Evolutionary conservation across 345 rosid genomes (phyloP).

Genomic region (Linum trigynum): DNA sequence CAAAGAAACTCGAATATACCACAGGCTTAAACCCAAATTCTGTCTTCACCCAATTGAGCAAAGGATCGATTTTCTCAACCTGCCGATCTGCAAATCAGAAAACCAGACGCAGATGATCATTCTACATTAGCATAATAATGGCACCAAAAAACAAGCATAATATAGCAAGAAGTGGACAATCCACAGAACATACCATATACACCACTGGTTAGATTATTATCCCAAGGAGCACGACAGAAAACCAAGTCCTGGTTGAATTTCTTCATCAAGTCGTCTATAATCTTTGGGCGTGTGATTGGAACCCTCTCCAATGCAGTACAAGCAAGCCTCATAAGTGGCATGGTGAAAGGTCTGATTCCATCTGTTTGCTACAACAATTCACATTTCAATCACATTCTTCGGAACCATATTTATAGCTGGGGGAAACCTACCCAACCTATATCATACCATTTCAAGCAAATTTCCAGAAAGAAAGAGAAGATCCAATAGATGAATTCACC

Average conservation of each 20-base stretch:
- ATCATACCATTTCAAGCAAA: not conserved
- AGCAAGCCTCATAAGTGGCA: slow-evolving; percentile 98
- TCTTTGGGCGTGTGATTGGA: slow-evolving; percentile 63
- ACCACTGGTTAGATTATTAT: slow-evolving; percentile 45
- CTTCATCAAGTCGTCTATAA: slow-evolving; percentile 50
- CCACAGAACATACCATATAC: slow-evolving; percentile 47
- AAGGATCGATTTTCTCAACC: slow-evolving; percentile 78
- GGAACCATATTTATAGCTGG: not conserved
- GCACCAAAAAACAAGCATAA: not conserved
- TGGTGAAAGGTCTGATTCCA: slow-evolving; percentile 94
- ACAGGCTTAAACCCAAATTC: slow-evolving; percentile 74
- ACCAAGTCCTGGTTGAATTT: slow-evolving; percentile 79
- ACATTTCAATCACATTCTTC: slow-evolving; percentile 14
- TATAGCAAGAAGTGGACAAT: not conserved
- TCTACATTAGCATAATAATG: not conserved
- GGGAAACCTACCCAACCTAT: too few relatives aligned
- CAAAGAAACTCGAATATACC: slow-evolving; percentile 66
- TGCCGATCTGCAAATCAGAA: slow-evolving; percentile 43
- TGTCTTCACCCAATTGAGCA: slow-evolving; percentile 73
- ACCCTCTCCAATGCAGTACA: slow-evolving; percentile 95
- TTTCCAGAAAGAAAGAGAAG: not conserved
- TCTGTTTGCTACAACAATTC: slow-evolving; percentile 55
- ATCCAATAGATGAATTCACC: slow-evolving; percentile 26
- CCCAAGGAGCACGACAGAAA: slow-evolving; percentile 72
- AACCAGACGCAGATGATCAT: not conserved